phyloP scores from a whole-genome alignment of 2,329 filamentous ascomycete genomes.

The Penicillium sp. region DNA sequence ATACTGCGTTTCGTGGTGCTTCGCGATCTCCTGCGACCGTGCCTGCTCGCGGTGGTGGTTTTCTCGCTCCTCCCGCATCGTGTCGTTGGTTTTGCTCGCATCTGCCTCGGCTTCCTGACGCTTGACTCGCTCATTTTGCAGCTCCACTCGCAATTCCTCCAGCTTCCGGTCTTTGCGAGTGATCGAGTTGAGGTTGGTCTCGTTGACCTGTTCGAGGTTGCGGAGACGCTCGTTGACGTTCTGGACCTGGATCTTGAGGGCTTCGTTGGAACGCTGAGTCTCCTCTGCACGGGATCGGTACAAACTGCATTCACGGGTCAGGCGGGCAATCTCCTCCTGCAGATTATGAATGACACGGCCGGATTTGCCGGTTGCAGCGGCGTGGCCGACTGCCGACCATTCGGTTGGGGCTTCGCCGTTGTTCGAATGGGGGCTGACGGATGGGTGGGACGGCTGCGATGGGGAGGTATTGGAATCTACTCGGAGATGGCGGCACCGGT shows the following conservation, averaged over 20 bases:
- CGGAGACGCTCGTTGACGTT: conserved; percentile 47
- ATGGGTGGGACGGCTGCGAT: conserved; percentile 10
- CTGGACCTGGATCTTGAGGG: conserved; percentile 44
- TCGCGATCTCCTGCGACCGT: conserved; percentile 40
- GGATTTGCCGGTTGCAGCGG: conserved; percentile 50
- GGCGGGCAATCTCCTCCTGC: conserved; percentile 50
- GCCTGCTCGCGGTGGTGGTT: conserved; percentile 40
- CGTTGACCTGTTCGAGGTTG: conserved; percentile 48
- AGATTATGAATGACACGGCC: conserved; percentile 52
- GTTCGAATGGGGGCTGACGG: conserved; percentile 25
- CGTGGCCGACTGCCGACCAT: conserved; percentile 52
- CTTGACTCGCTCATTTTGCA: conserved; percentile 43
- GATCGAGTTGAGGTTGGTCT: conserved; percentile 48
- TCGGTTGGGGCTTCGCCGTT: conserved; percentile 36
- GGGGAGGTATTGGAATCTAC: conserved; percentile 21
- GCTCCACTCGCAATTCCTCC: conserved; percentile 44
- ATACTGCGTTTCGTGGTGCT: conserved; percentile 42
- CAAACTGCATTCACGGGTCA: conserved; percentile 48
- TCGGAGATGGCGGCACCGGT: background rate
- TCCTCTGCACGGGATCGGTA: conserved; percentile 48
- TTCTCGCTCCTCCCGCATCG: conserved; percentile 42
- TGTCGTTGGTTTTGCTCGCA: conserved; percentile 36
- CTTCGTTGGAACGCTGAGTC: conserved; percentile 47
- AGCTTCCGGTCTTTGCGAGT: conserved; percentile 49
- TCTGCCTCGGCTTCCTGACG: conserved; percentile 42